A percentile compares a stretch with the other conserved stretches of the same genome.
Conservation (phyloP, 2,329 filamentous ascomycete species). For the Xylariaceae sp. region DNA sequence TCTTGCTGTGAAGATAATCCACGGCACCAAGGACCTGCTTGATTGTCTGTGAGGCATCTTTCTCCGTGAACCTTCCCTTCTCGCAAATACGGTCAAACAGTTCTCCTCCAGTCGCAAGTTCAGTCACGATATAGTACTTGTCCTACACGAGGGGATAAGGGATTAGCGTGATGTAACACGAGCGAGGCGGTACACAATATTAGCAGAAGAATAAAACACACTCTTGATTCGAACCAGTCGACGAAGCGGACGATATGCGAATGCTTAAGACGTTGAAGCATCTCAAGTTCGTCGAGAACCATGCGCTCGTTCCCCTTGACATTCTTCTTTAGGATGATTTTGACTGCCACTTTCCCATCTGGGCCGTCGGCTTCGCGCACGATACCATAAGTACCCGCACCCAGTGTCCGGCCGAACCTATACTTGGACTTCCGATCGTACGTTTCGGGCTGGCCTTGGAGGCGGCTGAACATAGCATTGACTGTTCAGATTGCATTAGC, state of each 20-base stretch:
- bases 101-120: conserved; percentile 92
- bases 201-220: conserved; percentile 39
- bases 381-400: conserved; percentile 96
- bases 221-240: conserved; percentile 98
- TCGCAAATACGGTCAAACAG: conserved; percentile 98
- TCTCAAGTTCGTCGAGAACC: conserved; percentile 95
- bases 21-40: conserved; percentile 90
- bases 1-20: conserved; percentile 88
- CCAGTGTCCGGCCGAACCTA: conserved; percentile 86
- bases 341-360: conserved; percentile 84
- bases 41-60: conserved; percentile 94
- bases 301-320: conserved; percentile 97
- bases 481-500: conserved; percentile 47
- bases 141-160: conserved; percentile 55
- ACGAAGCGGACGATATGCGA: conserved; percentile 96
- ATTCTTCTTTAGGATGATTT: conserved; percentile 99
- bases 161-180: conserved; percentile 11
- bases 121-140: conserved; percentile 99
- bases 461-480: conserved; percentile 87
- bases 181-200: neutral
- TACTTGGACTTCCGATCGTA: conserved; percentile 99
- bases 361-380: conserved; percentile 89
- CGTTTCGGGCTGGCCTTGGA: conserved; percentile 93
- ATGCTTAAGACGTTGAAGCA: conserved; percentile 87
- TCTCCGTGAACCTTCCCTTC: conserved; percentile 96